Percentiles rank a stretch among this genome's conserved stretches.
Conservation (phyloP, 1,139 yeast genomes). For the Scheffersomyces quercinus region DNA sequence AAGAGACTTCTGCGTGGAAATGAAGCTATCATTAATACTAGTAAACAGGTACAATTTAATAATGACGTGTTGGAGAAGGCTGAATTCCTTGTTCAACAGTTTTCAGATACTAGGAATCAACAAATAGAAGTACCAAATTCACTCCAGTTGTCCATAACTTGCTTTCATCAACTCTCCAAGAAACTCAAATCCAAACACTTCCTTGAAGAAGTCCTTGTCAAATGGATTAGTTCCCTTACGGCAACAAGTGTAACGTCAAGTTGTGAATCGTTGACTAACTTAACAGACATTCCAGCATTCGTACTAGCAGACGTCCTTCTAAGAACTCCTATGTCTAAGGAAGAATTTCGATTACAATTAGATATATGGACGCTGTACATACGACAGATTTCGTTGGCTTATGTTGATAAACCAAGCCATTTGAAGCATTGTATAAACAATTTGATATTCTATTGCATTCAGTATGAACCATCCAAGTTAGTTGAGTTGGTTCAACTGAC, state of each 20-base stretch:
- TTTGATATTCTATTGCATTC: constrained; percentile 27
- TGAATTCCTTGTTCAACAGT: no score
- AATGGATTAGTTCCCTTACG: constrained; percentile 32
- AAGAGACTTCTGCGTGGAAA: no score
- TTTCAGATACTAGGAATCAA: no score
- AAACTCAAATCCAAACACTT: neutral
- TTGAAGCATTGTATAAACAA: constrained; percentile 25
- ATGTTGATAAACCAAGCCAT: constrained; percentile 17
- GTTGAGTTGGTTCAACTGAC: constrained; percentile 17
- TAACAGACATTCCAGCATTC: constrained; percentile 37
- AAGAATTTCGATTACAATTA: constrained; percentile 34
- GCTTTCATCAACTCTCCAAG: constrained; percentile 7
- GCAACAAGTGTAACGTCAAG: constrained; percentile 29
- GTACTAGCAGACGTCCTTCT: constrained; percentile 34
- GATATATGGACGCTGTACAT: constrained; percentile 36
- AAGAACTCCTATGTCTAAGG: constrained; percentile 34
- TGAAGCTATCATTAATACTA: no score
- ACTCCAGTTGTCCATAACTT: constrained; percentile 7
- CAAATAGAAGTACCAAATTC: neutral
- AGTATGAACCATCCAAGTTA: constrained; percentile 22
- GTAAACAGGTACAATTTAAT: no score
- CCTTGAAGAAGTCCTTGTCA: constrained; percentile 14
- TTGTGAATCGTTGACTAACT: constrained; percentile 26
- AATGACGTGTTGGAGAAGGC: no score
- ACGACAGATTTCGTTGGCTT: constrained; percentile 17